Evolutionary conservation across 2,329 filamentous ascomycete genomes (phyloP).

Genomic region (Cytospora chrysosperma): DNA sequence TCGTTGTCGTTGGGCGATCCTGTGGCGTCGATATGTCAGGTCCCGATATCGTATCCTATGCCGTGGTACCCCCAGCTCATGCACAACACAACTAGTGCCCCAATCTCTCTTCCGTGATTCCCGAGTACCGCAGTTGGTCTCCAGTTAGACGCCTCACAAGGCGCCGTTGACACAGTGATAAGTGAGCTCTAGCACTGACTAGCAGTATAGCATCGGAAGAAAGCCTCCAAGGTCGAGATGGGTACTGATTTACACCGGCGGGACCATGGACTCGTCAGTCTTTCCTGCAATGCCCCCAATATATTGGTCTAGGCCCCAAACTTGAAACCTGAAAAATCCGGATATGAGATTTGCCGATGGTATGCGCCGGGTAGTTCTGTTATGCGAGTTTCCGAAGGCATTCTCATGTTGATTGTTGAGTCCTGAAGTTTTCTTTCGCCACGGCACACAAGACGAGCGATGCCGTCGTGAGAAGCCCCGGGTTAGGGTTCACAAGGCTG

Average conservation of each 20-base stretch:
- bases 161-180: background rate
- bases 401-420: background rate
- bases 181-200: conserved; percentile 7
- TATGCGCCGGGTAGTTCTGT: background rate
- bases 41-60: conserved; percentile 7
- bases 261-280: background rate
- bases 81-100: background rate
- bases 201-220: background rate
- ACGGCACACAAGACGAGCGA: background rate
- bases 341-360: background rate
- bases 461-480: background rate
- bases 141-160: background rate
- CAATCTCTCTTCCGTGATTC: background rate
- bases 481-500: background rate
- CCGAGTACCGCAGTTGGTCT: background rate
- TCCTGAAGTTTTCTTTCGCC: background rate
- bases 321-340: background rate
- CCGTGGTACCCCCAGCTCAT: conserved; percentile 1
- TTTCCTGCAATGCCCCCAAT: background rate
- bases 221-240: no score
- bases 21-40: conserved; percentile 16
- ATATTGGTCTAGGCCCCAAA: background rate
- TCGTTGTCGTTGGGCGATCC: background rate
- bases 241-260: background rate
- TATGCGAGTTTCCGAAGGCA: background rate